phyloP scores from a whole-genome alignment of 495 filamentous ascomycete species.

The Glonium stellatum region DNA sequence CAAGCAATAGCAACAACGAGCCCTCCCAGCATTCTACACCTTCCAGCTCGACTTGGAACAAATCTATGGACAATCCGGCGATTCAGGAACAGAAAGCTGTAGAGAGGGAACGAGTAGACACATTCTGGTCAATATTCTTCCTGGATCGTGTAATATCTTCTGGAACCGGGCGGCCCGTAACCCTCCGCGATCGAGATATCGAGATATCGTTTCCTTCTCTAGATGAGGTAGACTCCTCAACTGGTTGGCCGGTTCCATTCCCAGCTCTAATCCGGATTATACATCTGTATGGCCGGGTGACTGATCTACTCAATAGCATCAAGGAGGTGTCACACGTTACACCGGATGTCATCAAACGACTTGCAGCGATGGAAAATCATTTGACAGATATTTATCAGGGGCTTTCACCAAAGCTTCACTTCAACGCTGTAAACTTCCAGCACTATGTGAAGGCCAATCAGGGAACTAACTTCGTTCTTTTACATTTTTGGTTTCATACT shows the following conservation, averaged over 20 bases:
- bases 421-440: constrained; percentile 59
- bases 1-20: constrained; percentile 42
- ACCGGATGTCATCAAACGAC: constrained; percentile 57
- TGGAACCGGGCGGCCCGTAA: constrained; percentile 63
- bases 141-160: constrained; percentile 79
- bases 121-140: constrained; percentile 82
- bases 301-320: constrained; percentile 77
- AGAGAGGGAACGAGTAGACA: constrained; percentile 69
- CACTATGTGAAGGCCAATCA: constrained; percentile 66
- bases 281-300: constrained; percentile 73
- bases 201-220: constrained; percentile 67
- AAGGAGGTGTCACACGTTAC: constrained; percentile 68
- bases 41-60: constrained; percentile 24
- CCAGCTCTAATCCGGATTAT: constrained; percentile 74
- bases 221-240: constrained; percentile 48
- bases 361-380: constrained; percentile 68
- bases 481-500: constrained; percentile 88
- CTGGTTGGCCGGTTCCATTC: constrained; percentile 68
- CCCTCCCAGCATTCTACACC: constrained; percentile 21
- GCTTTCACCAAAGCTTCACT: constrained; percentile 63
- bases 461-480: constrained; percentile 75
- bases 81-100: constrained; percentile 47
- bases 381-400: constrained; percentile 73
- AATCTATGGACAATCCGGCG: constrained; percentile 41
- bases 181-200: constrained; percentile 72